Base-by-base conservation (phyloP, 495 filamentous ascomycete species). In the Penicillium desertorum region DNA sequence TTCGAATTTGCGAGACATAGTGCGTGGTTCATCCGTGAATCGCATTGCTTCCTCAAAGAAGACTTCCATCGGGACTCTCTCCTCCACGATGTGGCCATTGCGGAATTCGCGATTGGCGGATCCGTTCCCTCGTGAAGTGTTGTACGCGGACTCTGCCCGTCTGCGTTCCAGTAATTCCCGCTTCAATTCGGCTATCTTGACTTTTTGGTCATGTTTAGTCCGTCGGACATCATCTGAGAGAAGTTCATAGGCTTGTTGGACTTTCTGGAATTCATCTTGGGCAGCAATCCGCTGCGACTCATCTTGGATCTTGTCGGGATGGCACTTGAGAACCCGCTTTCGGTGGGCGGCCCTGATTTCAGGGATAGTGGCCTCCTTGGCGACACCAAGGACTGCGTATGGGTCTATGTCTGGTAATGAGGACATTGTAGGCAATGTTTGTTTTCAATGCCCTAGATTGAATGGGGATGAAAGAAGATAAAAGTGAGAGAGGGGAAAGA, bases 271-370 rank as follows among this genome's bases (percentile, higher is more conserved):
- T 74, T 96, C 84, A 55, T 90, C 86, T 55, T 86, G 81, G 67
- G 92, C 94, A 60, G 82, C 74, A 51, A 75, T 76, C 56, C 86
- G 86, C 52, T 81, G 74, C 27, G 86, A 78, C 61, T 86, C 81
- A 59, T 95, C 88, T 64, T 90, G 84, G 48, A 97, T 83, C 77
- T 98, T 98, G 79, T 98, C 94, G 32, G 94, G 94, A 68, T 98
- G 94, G 68, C 86, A 92, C 75, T 91, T 91, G 55, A 98, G 83
- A 51, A 91, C 92, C 23, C 96, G 87, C 74, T 96, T 98, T 58
- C 91, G 88, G 77, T 97, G 88, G 17, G 91, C 87, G 45, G 81
- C 77, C 58, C 91, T 86, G 69, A 98, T 93, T 57, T 86, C 83
- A 23, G 85, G 64, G 20, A 88, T 72, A 49, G 88, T 81, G 41